Conservation (phyloP, 2,329 filamentous ascomycete species). For the Dryadomyces quercivorus region DNA sequence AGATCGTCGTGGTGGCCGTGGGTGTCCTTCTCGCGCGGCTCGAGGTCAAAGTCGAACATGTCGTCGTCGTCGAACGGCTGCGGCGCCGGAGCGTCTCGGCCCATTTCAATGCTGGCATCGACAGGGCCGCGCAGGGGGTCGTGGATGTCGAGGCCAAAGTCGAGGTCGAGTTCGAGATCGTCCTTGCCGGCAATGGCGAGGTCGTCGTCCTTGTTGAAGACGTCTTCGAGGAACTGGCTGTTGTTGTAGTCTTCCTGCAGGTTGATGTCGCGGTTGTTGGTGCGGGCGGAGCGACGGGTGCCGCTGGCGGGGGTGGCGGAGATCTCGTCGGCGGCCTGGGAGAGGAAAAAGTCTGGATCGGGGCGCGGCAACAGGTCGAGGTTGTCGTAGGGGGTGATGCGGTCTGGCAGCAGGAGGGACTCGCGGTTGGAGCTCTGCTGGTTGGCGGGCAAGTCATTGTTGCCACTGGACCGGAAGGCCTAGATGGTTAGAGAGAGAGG, state of each 20-base stretch:
- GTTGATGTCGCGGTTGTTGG: constrained; percentile 53
- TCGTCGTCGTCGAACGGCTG: constrained; percentile 59
- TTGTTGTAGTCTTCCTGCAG: constrained; percentile 56
- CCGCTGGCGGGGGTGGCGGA: constrained; percentile 36
- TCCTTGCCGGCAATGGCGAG: constrained; percentile 42
- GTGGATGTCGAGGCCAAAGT: constrained; percentile 64
- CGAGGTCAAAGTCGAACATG: constrained; percentile 49
- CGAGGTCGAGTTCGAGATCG: constrained; percentile 61
- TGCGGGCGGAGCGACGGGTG: constrained; percentile 37
- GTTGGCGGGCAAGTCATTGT: constrained; percentile 85
- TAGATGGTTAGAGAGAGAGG: constrained; percentile 27
- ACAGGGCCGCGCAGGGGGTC: constrained; percentile 35
- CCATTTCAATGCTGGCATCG: constrained; percentile 69
- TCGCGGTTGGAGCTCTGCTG: constrained; percentile 72
- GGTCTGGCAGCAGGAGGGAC: constrained; percentile 79
- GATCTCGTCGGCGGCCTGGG: constrained; percentile 52
- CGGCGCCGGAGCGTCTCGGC: constrained; percentile 68
- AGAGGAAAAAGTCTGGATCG: constrained; percentile 74
- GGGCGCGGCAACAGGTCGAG: constrained; percentile 68
- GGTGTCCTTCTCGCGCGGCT: constrained; percentile 43
- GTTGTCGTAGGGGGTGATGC: constrained; percentile 83
- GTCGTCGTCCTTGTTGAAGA: constrained; percentile 45
- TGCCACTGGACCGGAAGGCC: constrained; percentile 89
- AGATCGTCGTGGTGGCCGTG: constrained; percentile 36
- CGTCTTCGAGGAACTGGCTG: constrained; percentile 71